Evolutionary conservation across 106 monocot genomes (phyloP), one percentile per base, ranked within the genome.

Genomic region (Ottelia alismoides): DNA sequence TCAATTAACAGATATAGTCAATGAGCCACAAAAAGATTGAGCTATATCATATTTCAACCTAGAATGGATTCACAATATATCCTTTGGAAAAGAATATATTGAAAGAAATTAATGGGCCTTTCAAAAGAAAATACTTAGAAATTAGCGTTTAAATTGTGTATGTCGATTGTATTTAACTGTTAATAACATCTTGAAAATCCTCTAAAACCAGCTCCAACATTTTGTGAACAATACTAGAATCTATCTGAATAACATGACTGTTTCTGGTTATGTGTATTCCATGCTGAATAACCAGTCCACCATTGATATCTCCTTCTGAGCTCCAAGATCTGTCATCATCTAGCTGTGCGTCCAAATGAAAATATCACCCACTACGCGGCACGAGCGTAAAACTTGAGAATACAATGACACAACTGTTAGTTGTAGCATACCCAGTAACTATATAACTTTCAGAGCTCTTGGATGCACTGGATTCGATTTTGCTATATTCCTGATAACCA

Each of bases 131-230:
- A n/a, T n/a, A n/a, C n/a, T n/a, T n/a, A n/a, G n/a, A 23, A 25
- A 1, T 24, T 26, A n/a, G n/a, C n/a, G n/a, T n/a, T n/a, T n/a
- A n/a, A n/a, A n/a, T n/a, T n/a, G n/a, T n/a, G n/a, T n/a, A n/a
- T 52, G 24, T 9, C 1, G 24, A 20, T 52, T 4, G 27, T 52
- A 26, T 25, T 52, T 22, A 52, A 17, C 14, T 2, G 10, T 28
- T 19, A 30, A 28, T 21, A 0, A 35, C 27, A 35, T 84, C 90
- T 91, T 54, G 90, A 91, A 58, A 78, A 91, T 56, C 90, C 90
- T 67, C 90, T 84, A 51, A 84, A 91, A 61, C 90, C 90, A 54
- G 84, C 90, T 25, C 90, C 90, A n/a, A 91, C 84, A 65, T 28
- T 81, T 21, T 51, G 69, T 31, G 90, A 23, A 76, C 27, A 53